Percentiles rank a stretch among this genome's conserved stretches.
Conservation (phyloP, 2,329 filamentous ascomycete genomes). For the Monosporascus cannonballus region DNA sequence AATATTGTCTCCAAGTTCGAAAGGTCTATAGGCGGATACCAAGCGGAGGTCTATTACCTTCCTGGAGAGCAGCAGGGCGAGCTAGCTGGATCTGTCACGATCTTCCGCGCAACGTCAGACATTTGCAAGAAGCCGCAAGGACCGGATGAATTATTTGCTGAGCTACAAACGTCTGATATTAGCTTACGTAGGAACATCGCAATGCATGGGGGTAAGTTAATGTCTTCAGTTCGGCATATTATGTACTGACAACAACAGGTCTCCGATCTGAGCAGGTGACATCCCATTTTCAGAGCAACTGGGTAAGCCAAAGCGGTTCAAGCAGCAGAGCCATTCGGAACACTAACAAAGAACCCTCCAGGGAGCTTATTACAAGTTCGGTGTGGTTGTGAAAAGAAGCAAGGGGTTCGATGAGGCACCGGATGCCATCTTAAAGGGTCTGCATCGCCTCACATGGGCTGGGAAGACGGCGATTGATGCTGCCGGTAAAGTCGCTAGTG, state of each 20-base stretch:
- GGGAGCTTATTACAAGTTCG: constrained; percentile 63
- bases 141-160: constrained; percentile 39
- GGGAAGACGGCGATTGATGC: constrained; percentile 33
- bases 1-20: constrained; percentile 4
- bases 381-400: constrained; percentile 44
- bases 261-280: constrained; percentile 37
- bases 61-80: constrained; percentile 32
- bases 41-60: constrained; percentile 36
- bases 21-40: constrained; percentile 15
- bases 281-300: constrained; percentile 49
- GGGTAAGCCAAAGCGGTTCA: constrained; percentile 27
- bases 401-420: constrained; percentile 44
- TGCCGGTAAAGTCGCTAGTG: constrained; percentile 13
- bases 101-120: constrained; percentile 49
- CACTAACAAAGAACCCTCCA: constrained; percentile 26
- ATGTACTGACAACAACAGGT: constrained; percentile 24
- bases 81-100: constrained; percentile 44
- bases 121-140: constrained; percentile 48
- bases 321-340: background rate
- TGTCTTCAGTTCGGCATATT: constrained; percentile 5
- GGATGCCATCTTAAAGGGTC: constrained; percentile 38
- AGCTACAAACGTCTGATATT: constrained; percentile 26
- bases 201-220: constrained; percentile 27
- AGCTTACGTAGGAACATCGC: constrained; percentile 38
- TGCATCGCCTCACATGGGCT: constrained; percentile 51